phyloP scores from a whole-genome alignment of 305 asterid species.

The Nicotiana rustica region DNA sequence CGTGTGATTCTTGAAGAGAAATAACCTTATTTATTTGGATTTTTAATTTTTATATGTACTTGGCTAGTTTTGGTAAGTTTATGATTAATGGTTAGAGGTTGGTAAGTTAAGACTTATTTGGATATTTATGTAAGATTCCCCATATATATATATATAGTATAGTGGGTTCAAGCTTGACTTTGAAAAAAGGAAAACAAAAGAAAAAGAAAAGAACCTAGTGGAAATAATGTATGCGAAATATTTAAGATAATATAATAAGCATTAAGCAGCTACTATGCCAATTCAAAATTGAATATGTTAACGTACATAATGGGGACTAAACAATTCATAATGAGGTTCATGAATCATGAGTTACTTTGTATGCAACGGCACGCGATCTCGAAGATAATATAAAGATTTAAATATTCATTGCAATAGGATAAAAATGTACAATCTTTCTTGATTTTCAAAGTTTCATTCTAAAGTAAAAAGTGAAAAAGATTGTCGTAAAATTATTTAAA shows the following conservation, averaged over 20 bases:
- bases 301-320: neutral
- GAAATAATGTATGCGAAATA: neutral
- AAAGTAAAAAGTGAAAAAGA: neutral
- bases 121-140: no score
- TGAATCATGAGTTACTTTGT: neutral
- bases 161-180: neutral
- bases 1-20: no score
- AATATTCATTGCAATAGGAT: neutral
- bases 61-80: no score
- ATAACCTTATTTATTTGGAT: no score
- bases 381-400: neutral
- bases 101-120: no score
- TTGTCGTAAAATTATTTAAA: neutral
- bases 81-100: no score
- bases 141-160: neutral
- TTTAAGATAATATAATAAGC: neutral
- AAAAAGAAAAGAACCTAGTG: neutral
- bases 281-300: neutral
- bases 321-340: neutral
- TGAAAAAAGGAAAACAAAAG: no score
- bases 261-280: neutral
- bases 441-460: neutral
- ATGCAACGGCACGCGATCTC: neutral
- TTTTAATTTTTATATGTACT: no score
- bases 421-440: neutral